These are phyloP conservation scores for Tulasnella sp. DNA, from an alignment of 768 basidiomycete genomes.

Conservation along the genomic window DNA sequence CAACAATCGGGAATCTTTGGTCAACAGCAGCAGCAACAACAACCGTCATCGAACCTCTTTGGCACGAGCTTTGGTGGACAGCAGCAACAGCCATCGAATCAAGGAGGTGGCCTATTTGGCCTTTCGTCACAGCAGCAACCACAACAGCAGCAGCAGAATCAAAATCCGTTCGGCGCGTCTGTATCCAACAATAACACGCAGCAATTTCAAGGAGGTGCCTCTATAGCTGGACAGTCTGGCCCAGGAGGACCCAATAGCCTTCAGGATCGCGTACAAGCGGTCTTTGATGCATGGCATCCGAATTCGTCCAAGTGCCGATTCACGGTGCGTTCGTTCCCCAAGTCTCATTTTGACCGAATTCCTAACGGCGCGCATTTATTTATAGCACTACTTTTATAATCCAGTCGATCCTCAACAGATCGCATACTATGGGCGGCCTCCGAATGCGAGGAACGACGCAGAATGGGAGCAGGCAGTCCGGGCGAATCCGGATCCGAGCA, in stretches of 20 bases:
- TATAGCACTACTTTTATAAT: constrained; percentile 75
- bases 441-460: constrained; percentile 58
- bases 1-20: constrained; percentile 23
- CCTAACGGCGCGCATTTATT: background rate
- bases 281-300: constrained; percentile 65
- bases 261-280: constrained; percentile 44
- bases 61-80: constrained; percentile 20
- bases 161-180: constrained; percentile 26
- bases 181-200: constrained; percentile 49
- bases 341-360: background rate
- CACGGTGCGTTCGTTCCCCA: constrained; percentile 42
- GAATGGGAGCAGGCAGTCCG: constrained; percentile 68
- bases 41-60: constrained; percentile 27
- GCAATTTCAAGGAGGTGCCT: constrained; percentile 42
- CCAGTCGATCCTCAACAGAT: constrained; percentile 62
- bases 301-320: constrained; percentile 61
- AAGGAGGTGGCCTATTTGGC: constrained; percentile 31
- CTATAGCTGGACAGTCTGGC: too few relatives aligned
- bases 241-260: too few relatives aligned
- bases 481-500: constrained; percentile 73
- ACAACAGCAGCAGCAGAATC: constrained; percentile 26
- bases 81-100: constrained; percentile 20
- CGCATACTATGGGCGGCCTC: constrained; percentile 55
- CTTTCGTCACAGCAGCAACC: constrained; percentile 29
- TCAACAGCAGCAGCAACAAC: constrained; percentile 22